These are phyloP conservation scores for Hypoxylon sp. DNA, from an alignment of 2,329 filamentous ascomycete genomes.

Conservation along the genomic window DNA sequence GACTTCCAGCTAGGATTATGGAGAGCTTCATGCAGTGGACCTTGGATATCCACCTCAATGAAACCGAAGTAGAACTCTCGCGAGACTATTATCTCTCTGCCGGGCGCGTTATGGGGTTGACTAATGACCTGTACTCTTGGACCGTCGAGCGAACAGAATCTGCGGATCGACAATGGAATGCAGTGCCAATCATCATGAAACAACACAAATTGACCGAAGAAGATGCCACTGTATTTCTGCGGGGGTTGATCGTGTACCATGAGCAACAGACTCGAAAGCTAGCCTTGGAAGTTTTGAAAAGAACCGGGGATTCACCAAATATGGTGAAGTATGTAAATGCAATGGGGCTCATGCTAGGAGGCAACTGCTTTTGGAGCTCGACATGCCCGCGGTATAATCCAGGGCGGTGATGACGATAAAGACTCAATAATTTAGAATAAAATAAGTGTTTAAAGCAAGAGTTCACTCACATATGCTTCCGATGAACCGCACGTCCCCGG, in stretches of 20 bases:
- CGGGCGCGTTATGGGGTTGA: slow-evolving; percentile 21
- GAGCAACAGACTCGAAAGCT: slow-evolving; percentile 18
- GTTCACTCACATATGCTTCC: slow-evolving; percentile 8
- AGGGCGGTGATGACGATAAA: not conserved
- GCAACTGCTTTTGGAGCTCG: slow-evolving; percentile 24
- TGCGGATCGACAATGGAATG: slow-evolving; percentile 26
- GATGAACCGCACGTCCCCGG: not conserved
- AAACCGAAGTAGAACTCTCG: slow-evolving; percentile 13
- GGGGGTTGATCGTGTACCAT: slow-evolving; percentile 21
- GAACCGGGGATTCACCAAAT: slow-evolving; percentile 8
- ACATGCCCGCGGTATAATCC: slow-evolving; percentile 24
- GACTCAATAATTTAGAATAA: not conserved
- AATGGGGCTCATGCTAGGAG: slow-evolving; percentile 20
- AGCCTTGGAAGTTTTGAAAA: slow-evolving; percentile 15
- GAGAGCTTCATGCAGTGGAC: slow-evolving; percentile 29
- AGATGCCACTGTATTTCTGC: slow-evolving; percentile 19
- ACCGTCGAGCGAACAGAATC: slow-evolving; percentile 24
- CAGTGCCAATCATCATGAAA: slow-evolving; percentile 26
- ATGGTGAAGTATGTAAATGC: slow-evolving; percentile 21
- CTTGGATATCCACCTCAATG: slow-evolving; percentile 21
- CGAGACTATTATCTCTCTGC: slow-evolving; percentile 18
- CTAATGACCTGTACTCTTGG: slow-evolving; percentile 21
- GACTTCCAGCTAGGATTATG: slow-evolving; percentile 19
- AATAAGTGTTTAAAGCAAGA: not conserved
- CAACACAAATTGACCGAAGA: slow-evolving; percentile 20